phyloP scores from a whole-genome alignment of 306 rosid genomes.

The Luffa aegyptiaca region DNA sequence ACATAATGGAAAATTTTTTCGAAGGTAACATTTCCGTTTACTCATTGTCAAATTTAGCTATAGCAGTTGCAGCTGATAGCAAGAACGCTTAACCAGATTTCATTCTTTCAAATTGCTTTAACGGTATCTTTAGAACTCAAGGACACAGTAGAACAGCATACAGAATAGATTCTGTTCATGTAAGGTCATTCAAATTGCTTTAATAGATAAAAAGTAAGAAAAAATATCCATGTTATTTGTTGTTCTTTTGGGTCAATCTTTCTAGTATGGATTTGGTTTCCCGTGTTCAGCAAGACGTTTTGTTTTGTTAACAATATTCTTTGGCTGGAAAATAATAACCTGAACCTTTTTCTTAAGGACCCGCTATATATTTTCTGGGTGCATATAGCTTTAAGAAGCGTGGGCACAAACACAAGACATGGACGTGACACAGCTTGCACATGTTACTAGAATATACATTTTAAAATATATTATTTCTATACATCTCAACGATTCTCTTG shows the following conservation, averaged over 20 bases:
- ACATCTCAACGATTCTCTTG: not conserved
- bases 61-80: not conserved
- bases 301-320: not conserved
- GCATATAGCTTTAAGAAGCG: not conserved
- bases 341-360: not conserved
- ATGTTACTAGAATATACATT: not conserved
- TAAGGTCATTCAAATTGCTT: too few relatives aligned
- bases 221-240: not conserved
- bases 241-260: not conserved
- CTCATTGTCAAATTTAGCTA: not conserved
- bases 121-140: too few relatives aligned
- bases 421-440: not conserved
- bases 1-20: constrained; percentile 47
- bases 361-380: not conserved
- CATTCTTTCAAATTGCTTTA: not conserved
- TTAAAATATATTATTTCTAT: not conserved
- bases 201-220: not conserved
- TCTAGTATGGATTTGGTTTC: not conserved
- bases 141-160: too few relatives aligned
- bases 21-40: constrained; percentile 22
- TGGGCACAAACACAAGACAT: not conserved
- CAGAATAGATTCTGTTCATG: too few relatives aligned
- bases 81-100: not conserved
- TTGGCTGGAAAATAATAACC: not conserved
- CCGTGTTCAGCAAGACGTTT: not conserved